A percentile compares a stretch with the other conserved stretches of the same genome.
Conservation (phyloP, 2,329 filamentous ascomycete species). For the Paecilomyces sp. region DNA sequence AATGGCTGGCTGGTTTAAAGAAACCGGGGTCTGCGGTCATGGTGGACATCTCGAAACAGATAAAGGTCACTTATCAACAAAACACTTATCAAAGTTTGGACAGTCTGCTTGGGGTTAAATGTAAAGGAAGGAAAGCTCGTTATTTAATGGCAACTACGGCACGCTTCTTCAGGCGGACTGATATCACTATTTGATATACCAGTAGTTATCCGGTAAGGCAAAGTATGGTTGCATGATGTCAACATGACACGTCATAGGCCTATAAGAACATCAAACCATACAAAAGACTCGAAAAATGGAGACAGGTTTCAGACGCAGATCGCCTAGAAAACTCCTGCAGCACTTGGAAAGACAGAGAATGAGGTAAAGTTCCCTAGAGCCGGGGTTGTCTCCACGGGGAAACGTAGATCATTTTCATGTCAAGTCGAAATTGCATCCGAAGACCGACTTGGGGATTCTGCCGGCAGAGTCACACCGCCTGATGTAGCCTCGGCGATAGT, state of each 20-base stretch:
- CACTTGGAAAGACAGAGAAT: neutral
- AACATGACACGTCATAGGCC: neutral
- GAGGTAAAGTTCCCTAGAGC: neutral
- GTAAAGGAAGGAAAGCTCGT: neutral
- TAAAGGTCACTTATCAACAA: neutral
- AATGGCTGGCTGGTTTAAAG: conserved; percentile 10
- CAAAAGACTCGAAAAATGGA: neutral
- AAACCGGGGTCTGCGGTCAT: neutral
- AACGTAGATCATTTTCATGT: neutral
- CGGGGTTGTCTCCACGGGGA: neutral
- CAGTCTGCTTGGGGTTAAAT: neutral
- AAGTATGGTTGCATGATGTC: neutral
- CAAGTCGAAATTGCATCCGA: neutral
- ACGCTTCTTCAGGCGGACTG: neutral
- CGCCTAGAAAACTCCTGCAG: neutral
- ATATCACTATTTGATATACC: neutral
- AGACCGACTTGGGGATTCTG: neutral
- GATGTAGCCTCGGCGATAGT: neutral
- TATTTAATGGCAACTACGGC: neutral
- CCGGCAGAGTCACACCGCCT: neutral
- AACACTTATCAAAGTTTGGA: neutral
- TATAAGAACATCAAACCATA: neutral
- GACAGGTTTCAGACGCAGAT: neutral
- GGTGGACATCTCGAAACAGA: neutral
- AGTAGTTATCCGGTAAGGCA: neutral